Conservation (phyloP, 148 eudicot species). For the Nyssa sinensis region DNA sequence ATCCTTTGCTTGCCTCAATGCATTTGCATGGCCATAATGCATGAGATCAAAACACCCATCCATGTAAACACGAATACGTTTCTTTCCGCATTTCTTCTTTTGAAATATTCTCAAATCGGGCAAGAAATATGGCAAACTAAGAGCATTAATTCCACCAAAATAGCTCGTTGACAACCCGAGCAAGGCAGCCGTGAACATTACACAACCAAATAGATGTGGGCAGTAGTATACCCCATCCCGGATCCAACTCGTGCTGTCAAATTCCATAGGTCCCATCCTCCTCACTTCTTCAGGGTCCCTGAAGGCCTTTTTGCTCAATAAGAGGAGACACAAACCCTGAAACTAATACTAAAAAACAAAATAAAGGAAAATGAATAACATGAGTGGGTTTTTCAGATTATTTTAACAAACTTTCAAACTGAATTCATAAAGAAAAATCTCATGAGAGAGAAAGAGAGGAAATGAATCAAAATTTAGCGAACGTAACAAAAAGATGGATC, state of each 20-base stretch:
- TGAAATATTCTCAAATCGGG: constrained; percentile 63
- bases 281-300: constrained; percentile 31
- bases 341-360: neutral
- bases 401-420: neutral
- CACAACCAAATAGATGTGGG: constrained; percentile 82
- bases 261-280: constrained; percentile 52
- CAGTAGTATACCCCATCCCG: constrained; percentile 78
- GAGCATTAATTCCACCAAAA: constrained; percentile 67
- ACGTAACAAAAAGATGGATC: neutral
- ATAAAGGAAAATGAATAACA: neutral
- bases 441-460: neutral
- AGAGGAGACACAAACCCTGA: constrained; percentile 54
- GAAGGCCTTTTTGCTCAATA: constrained; percentile 33
- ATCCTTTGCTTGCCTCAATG: constrained; percentile 89
- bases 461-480: neutral
- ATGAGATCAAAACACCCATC: constrained; percentile 98
- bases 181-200: constrained; percentile 84
- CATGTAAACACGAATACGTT: constrained; percentile 80
- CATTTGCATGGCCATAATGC: constrained; percentile 99
- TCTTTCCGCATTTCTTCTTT: constrained; percentile 54
- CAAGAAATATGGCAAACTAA: constrained; percentile 60
- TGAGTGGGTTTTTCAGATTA: neutral
- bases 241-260: constrained; percentile 51
- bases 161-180: constrained; percentile 83
- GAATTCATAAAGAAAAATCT: no score